Evolutionary conservation across 345 rosid genomes (phyloP).

Genomic region (Raphanus sativus): DNA sequence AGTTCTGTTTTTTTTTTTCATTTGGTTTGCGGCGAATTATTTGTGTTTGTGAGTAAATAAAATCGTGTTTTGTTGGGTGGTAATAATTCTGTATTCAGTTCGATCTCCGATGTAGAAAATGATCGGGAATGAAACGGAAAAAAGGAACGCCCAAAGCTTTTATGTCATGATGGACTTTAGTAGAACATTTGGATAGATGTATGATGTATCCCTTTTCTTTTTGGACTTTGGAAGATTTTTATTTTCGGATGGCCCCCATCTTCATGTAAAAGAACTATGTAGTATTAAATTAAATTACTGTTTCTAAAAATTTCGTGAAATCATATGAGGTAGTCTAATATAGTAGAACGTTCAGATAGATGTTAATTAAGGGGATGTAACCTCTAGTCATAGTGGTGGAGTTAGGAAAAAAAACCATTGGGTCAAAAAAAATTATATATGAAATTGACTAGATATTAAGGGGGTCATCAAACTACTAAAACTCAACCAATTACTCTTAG

Average conservation of each 20-base stretch:
- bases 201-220: not conserved
- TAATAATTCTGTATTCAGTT: slow-evolving; percentile 4
- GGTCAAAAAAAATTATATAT: not conserved
- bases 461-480: too few species aligned
- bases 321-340: not conserved
- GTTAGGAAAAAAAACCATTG: too few species aligned
- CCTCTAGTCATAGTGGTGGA: too few species aligned
- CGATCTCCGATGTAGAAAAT: not conserved
- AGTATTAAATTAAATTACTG: not conserved
- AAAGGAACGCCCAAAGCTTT: not conserved
- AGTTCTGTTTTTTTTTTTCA: not conserved
- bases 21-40: not conserved
- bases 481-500: too few species aligned
- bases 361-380: too few species aligned
- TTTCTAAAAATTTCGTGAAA: not conserved
- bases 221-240: not conserved
- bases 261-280: not conserved
- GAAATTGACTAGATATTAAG: too few species aligned
- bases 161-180: slow-evolving; percentile 6
- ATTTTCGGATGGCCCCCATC: not conserved
- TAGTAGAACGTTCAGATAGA: not conserved
- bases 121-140: not conserved
- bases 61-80: not conserved
- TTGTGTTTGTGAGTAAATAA: slow-evolving; percentile 9
- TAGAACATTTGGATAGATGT: slow-evolving; percentile 3